These are phyloP conservation scores for Phytophthora idaei DNA, from an alignment of 352 stramenopile genomes.

Conservation along the genomic window DNA sequence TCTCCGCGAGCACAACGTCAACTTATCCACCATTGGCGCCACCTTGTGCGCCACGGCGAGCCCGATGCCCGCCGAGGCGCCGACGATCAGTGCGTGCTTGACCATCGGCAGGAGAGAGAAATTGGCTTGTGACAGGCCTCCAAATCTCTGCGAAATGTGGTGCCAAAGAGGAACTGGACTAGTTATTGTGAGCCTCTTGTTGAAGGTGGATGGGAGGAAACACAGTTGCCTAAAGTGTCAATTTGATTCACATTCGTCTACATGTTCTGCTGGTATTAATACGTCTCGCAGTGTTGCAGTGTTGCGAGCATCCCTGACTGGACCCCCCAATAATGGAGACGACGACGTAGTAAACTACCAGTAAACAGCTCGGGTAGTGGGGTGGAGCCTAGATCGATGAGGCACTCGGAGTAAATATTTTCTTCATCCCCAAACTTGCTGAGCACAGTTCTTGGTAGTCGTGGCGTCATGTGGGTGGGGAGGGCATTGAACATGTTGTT, in stretches of 20 bases:
- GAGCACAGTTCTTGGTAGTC: constrained; percentile 16
- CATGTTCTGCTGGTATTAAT: constrained; percentile 1
- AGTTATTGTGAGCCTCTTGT: constrained; percentile 12
- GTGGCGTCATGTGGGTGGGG: constrained; percentile 30
- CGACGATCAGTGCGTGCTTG: constrained; percentile 38
- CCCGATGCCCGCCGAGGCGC: constrained; percentile 35
- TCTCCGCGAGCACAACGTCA: constrained; percentile 33
- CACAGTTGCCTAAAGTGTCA: constrained; percentile 3
- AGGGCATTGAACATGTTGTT: constrained; percentile 34
- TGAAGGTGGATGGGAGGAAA: constrained; percentile 10
- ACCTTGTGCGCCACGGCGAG: constrained; percentile 29
- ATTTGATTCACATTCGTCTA: constrained; percentile 25
- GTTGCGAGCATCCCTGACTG: constrained; percentile 15
- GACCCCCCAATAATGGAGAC: constrained; percentile 25
- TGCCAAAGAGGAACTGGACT: background rate
- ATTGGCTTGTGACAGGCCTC: constrained; percentile 20
- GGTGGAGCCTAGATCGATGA: constrained; percentile 19
- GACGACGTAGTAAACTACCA: constrained; percentile 20
- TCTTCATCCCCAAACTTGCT: constrained; percentile 14
- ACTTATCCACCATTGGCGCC: constrained; percentile 33
- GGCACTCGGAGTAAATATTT: constrained; percentile 27
- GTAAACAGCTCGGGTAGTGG: constrained; percentile 20
- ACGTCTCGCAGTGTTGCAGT: constrained; percentile 25
- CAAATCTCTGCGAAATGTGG: constrained; percentile 39
- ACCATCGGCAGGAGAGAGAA: constrained; percentile 12